phyloP scores from a whole-genome alignment of 148 eudicot genomes.

The Rhododendron ovatum region DNA sequence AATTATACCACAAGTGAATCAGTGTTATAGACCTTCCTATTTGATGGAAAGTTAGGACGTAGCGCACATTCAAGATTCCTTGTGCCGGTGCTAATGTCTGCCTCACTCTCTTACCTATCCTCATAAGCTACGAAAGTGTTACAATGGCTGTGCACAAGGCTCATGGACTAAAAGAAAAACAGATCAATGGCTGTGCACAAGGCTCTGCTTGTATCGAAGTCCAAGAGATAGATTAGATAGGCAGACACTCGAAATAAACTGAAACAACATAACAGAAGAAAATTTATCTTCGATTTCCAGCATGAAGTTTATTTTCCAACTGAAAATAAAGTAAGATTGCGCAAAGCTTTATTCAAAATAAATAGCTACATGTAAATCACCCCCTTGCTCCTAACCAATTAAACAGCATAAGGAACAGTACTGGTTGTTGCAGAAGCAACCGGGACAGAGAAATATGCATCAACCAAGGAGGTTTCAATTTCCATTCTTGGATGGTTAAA shows the following conservation, averaged over 20 bases:
- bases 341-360: not conserved
- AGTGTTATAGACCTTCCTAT: too few relatives aligned
- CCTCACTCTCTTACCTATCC: not conserved
- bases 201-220: not conserved
- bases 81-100: not conserved
- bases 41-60: too few relatives aligned
- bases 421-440: conserved; percentile 2
- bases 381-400: not conserved
- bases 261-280: not conserved
- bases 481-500: conserved; percentile 1
- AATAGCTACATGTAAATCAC: not conserved
- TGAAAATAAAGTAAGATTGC: not conserved
- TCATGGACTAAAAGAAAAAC: not conserved
- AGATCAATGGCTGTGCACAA: not conserved
- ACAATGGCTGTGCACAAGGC: not conserved
- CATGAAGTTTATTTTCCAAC: not conserved
- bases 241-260: not conserved
- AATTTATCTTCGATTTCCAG: not conserved
- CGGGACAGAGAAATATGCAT: conserved; percentile 18
- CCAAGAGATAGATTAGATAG: not conserved
- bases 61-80: not conserved
- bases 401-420: not conserved
- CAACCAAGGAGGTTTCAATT: conserved; percentile 11
- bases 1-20: too few relatives aligned
- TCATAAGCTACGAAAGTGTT: not conserved